A percentile compares a stretch with the other conserved stretches of the same genome.
phyloP scores from a whole-genome alignment of 257 asterid genomes.

The Fraxinus americana region DNA sequence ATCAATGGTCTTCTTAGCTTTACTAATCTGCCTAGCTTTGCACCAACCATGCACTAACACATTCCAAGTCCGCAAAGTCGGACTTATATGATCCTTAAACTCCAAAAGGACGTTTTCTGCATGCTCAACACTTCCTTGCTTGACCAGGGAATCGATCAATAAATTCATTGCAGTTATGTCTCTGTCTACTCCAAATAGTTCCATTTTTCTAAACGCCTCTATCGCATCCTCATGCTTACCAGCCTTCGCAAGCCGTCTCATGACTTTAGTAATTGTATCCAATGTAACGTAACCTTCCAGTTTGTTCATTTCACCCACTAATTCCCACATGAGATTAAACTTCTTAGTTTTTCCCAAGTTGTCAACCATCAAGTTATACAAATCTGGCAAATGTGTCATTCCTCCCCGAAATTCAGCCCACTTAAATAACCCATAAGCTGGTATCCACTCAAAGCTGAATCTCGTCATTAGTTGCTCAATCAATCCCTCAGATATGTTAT shows the following conservation, averaged over 20 bases:
- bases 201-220: conserved; percentile 47
- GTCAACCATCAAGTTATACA: conserved; percentile 68
- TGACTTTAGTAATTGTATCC: conserved; percentile 58
- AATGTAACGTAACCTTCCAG: conserved; percentile 52
- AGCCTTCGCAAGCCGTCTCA: conserved; percentile 75
- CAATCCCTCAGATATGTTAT: conserved; percentile 55
- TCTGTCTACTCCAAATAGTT: conserved; percentile 47
- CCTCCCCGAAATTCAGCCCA: conserved; percentile 66
- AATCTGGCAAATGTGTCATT: conserved; percentile 43
- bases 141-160: conserved; percentile 65
- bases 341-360: conserved; percentile 67
- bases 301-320: conserved; percentile 71
- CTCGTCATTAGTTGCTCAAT: conserved; percentile 65
- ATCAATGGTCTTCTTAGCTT: conserved; percentile 50
- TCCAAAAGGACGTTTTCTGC: conserved; percentile 57
- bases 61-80: conserved; percentile 58
- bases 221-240: conserved; percentile 69
- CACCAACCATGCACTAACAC: conserved; percentile 83
- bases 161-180: conserved; percentile 48
- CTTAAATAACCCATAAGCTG: conserved; percentile 69
- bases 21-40: conserved; percentile 65
- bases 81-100: conserved; percentile 49
- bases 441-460: conserved; percentile 82
- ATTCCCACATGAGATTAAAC: conserved; percentile 71
- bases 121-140: conserved; percentile 72